These are phyloP conservation scores for Neurospora sp. DNA, from an alignment of 2,329 filamentous ascomycete species.

Conservation along the genomic window DNA sequence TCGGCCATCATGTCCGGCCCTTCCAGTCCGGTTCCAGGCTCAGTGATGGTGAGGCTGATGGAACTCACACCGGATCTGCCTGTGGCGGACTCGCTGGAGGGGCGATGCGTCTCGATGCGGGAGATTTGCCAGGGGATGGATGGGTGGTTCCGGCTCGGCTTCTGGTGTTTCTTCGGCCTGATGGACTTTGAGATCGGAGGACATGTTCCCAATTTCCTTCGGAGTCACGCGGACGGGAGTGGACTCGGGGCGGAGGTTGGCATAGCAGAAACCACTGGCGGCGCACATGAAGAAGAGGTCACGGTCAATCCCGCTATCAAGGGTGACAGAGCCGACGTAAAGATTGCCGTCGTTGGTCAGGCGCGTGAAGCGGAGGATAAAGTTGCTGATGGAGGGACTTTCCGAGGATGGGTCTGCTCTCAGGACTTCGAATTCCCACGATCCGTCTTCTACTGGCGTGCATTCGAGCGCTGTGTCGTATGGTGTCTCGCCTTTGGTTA, in stretches of 20 bases:
- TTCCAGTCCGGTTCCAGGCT: neutral
- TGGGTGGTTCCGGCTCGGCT: neutral
- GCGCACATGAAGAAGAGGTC: neutral
- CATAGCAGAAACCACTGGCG: neutral
- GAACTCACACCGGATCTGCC: slow-evolving; percentile 2
- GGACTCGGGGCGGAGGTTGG: neutral
- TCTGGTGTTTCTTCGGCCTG: neutral
- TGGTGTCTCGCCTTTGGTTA: neutral
- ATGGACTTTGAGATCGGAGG: neutral
- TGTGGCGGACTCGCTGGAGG: neutral
- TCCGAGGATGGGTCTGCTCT: neutral
- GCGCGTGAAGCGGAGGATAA: neutral
- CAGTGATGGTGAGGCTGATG: slow-evolving; percentile 8
- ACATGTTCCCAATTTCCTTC: neutral
- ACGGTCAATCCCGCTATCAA: neutral
- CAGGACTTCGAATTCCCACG: neutral
- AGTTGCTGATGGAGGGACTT: neutral
- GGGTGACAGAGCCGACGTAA: neutral
- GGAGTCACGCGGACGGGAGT: neutral
- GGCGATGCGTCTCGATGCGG: neutral
- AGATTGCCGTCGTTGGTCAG: neutral
- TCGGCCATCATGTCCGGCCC: neutral
- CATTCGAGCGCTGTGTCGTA: neutral
- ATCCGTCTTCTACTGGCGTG: neutral
- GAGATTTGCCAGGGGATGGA: neutral